Evolutionary conservation across 83 land plant species (phyloP), one percentile per base, ranked within the genome.

Genomic region (Picea abies): DNA sequence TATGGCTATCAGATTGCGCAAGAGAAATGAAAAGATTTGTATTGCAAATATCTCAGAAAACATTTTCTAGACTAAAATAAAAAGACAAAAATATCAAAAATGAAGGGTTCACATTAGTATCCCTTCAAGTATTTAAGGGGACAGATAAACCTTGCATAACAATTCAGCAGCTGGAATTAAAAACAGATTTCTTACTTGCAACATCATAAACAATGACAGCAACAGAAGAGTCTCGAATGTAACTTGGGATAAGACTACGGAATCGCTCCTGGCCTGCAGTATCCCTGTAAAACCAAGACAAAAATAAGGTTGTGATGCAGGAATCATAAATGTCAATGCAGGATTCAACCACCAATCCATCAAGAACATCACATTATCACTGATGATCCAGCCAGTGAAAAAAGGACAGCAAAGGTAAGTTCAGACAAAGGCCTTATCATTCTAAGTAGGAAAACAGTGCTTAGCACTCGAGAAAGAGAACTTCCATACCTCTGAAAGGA

Each of bases 221-320:
- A 32, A 32, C 35, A 32, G 35, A 32, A 32, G 35, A 32, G 35
- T 32, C 35, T 32, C 35, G 35, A 32, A 32, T 32, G 35, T 32
- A 32, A 32, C 35, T 32, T 32, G 2, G 35, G 1, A 32, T 32
- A 32, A 91, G 88, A 84, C 93, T 90, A 80, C 91, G 83, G 61
- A 89, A 89, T 16, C 91, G 89, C 64, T 89, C 91, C 69, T 91
- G 93, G 71, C 93, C 93, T 66, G 93, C 93, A 75, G 93, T 91
- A 85, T 91, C 93, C 93, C 93, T 91, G 85, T 22, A 84, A 14
- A 52, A 73, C 25, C 23, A 73, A 16, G 23, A 44, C 1, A 41
- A 72, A 72, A 22, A 37, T 72, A 3, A 73, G 47, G 10, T 44
- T 44, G 58, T 44, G 3, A n/a, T 20, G 56, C n/a, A 73, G 25